These are phyloP conservation scores for Paraphysoderma sedebokerense DNA, from an alignment of 371 early-diverging fungal genomes.

Conservation along the genomic window DNA sequence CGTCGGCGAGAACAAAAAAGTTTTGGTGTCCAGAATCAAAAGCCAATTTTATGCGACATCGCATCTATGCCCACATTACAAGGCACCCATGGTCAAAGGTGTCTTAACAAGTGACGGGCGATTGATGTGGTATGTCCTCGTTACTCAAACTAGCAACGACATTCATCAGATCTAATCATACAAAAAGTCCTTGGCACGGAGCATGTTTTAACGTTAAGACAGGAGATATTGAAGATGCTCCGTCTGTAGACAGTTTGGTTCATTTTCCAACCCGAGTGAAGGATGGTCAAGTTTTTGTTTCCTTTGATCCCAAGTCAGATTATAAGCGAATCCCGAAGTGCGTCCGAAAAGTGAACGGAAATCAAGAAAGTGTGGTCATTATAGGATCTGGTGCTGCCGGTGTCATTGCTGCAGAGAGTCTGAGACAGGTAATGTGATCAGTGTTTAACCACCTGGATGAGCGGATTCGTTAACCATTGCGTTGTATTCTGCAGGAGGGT, in stretches of 20 bases:
- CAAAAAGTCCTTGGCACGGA: conserved; percentile 29
- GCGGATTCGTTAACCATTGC: no score
- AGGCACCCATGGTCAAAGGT: conserved; percentile 8
- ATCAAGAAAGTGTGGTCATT: conserved; percentile 16
- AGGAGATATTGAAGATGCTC: conserved; percentile 39
- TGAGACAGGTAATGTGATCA: conserved; percentile 14
- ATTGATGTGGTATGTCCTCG: conserved; percentile 10
- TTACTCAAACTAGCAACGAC: neutral
- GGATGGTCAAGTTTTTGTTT: conserved; percentile 20
- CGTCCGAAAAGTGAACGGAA: neutral
- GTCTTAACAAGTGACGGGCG: conserved; percentile 12
- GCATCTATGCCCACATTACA: conserved; percentile 13
- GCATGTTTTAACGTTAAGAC: conserved; percentile 30
- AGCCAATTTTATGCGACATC: conserved; percentile 14
- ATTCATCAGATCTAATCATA: neutral
- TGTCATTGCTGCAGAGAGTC: conserved; percentile 19
- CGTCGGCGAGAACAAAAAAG: conserved; percentile 1
- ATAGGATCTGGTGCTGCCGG: conserved; percentile 34
- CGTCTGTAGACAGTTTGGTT: conserved; percentile 23
- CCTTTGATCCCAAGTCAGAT: conserved; percentile 15
- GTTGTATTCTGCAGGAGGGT: conserved; percentile 10
- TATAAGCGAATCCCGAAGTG: conserved; percentile 13
- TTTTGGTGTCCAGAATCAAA: conserved; percentile 7
- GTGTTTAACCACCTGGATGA: no score
- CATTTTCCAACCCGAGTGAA: conserved; percentile 14